These are phyloP conservation scores for Fusarium udum DNA, from an alignment of 2,329 filamentous ascomycete species.

Conservation along the genomic window DNA sequence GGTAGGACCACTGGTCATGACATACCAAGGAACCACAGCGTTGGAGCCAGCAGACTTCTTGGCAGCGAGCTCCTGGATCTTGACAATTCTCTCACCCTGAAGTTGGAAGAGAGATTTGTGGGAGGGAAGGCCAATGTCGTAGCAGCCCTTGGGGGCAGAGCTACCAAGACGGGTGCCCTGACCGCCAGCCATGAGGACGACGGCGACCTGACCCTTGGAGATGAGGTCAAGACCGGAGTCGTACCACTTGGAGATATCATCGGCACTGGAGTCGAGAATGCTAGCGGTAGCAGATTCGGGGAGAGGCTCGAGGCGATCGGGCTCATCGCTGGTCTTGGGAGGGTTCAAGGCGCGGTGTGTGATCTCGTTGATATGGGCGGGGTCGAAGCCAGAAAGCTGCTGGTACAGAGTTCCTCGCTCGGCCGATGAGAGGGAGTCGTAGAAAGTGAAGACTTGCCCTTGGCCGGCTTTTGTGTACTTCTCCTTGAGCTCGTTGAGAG, in stretches of 20 bases:
- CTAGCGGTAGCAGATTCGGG: conserved; percentile 88
- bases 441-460: conserved; percentile 82
- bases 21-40: conserved; percentile 91
- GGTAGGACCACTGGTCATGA: conserved; percentile 98
- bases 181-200: conserved; percentile 96
- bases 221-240: conserved; percentile 82
- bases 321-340: conserved; percentile 67
- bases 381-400: conserved; percentile 85
- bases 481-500: conserved; percentile 74
- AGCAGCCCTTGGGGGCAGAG: conserved; percentile 96
- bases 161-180: conserved; percentile 95
- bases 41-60: conserved; percentile 67
- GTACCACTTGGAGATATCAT: conserved; percentile 87
- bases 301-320: conserved; percentile 79
- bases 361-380: conserved; percentile 86
- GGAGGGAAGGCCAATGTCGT: conserved; percentile 92
- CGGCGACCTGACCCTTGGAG: conserved; percentile 77
- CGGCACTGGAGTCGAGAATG: conserved; percentile 85
- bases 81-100: conserved; percentile 92
- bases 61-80: conserved; percentile 82
- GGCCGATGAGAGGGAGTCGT: conserved; percentile 75
- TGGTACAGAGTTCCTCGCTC: conserved; percentile 84
- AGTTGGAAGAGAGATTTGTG: conserved; percentile 97
- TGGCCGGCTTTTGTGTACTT: conserved; percentile 81
- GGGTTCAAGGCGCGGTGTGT: conserved; percentile 84